phyloP scores from a whole-genome alignment of 192 early-diverging fungal species.

The Piromyces finnis region DNA sequence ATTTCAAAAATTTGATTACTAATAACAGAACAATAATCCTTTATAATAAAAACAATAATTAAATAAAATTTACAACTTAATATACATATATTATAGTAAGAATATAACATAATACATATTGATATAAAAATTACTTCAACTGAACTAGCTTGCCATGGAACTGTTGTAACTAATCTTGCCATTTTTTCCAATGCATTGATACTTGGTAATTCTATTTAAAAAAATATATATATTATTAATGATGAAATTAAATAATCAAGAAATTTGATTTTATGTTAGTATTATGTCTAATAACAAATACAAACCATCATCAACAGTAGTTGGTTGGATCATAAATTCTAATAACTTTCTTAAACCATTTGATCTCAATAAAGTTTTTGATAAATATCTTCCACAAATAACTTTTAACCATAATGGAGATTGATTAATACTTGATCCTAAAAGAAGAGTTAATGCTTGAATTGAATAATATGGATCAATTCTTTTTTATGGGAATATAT shows the following conservation, averaged over 20 bases:
- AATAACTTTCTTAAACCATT: constrained; percentile 40
- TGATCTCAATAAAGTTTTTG: constrained; percentile 43
- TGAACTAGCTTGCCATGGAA: not conserved
- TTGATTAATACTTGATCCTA: constrained; percentile 28
- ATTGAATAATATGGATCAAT: constrained; percentile 32
- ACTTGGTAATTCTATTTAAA: not conserved
- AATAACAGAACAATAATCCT: not conserved
- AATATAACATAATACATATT: no score
- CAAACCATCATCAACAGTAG: not conserved
- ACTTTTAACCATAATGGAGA: constrained; percentile 40
- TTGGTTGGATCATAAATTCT: constrained; percentile 37
- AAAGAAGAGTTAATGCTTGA: constrained; percentile 42
- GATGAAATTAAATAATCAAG: no score
- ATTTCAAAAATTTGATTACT: not conserved
- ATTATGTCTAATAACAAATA: no score
- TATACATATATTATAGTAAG: no score
- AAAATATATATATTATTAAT: not conserved
- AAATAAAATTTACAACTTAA: no score
- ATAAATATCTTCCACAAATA: constrained; percentile 46
- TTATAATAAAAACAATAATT: not conserved
- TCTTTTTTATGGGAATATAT: no score
- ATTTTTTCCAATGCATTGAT: not conserved
- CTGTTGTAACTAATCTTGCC: not conserved
- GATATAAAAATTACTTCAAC: not conserved
- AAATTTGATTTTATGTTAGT: no score